Conservation (phyloP, 1,284 basidiomycete genomes). For the Irpex lacteus region DNA sequence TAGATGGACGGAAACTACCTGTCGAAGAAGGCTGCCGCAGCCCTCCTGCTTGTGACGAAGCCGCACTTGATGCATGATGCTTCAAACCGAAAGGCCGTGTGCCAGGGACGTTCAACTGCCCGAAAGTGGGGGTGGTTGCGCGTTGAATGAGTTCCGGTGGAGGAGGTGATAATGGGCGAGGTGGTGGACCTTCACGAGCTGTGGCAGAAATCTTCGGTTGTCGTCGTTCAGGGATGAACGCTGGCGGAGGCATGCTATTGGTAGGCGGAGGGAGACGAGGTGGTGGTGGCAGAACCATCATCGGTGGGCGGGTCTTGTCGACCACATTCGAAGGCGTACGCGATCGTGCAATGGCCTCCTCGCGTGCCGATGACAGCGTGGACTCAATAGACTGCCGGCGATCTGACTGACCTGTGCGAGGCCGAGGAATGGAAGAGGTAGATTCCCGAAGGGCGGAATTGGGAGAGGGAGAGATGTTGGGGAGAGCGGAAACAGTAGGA, state of each 20-base stretch:
- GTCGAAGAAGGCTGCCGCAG: slow-evolving; percentile 75
- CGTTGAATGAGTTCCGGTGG: slow-evolving; percentile 86
- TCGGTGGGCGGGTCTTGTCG: slow-evolving; percentile 82
- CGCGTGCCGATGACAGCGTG: slow-evolving; percentile 48
- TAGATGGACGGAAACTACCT: slow-evolving; percentile 75
- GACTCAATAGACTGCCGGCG: slow-evolving; percentile 58
- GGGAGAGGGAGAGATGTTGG: slow-evolving; percentile 35
- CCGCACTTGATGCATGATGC: slow-evolving; percentile 67
- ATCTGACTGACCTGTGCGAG: slow-evolving; percentile 39
- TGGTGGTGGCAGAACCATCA: slow-evolving; percentile 83
- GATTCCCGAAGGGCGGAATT: slow-evolving; percentile 43
- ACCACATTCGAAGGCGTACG: slow-evolving; percentile 54
- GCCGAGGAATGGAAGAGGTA: slow-evolving; percentile 40
- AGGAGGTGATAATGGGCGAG: slow-evolving; percentile 85
- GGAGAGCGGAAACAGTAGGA: slow-evolving; percentile 28
- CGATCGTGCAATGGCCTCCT: slow-evolving; percentile 45
- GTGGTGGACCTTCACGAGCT: slow-evolving; percentile 62
- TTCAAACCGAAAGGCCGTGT: slow-evolving; percentile 44
- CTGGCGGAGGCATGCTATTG: slow-evolving; percentile 68
- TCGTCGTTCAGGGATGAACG: slow-evolving; percentile 70
- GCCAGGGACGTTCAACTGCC: slow-evolving; percentile 57
- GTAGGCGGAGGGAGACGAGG: slow-evolving; percentile 78
- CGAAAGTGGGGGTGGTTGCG: slow-evolving; percentile 80
- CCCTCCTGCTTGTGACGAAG: slow-evolving; percentile 52
- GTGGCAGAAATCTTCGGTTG: slow-evolving; percentile 49